Evolutionary conservation across 306 rosid species (phyloP), one percentile per base, ranked within the genome.

Genomic region (Abrus precatorius): DNA sequence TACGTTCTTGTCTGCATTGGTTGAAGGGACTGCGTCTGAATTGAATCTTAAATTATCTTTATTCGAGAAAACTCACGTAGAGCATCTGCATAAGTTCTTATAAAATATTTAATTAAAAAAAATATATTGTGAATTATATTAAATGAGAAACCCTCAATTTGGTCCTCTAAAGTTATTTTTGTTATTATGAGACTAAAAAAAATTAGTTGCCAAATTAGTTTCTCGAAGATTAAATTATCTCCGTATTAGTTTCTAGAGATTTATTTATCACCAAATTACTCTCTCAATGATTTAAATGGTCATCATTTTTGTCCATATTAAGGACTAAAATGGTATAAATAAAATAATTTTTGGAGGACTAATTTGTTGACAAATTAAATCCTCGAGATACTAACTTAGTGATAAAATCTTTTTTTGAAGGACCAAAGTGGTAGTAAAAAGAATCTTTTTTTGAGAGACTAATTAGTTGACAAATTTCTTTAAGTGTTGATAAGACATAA

Each of bases 61-160:
- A 20, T 20, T 20, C 20, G 57, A 38, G 62, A 50, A 52, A n/a
- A 55, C 29, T 70, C 48, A 45, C 65, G 7, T 30, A 9, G 61
- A 61, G 41, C 44, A 50, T 36, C 7, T 60, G 55, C 67, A 66
- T 0, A 77, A 77, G 67, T 67, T 66, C 27, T 80, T 72, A 14
- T 49, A 27, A 12, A 59, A 59, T 48, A n/a, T 49, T 61, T 64
- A 5, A n/a, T 50, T 28, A 12, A 43, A 5, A 74, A 56, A 32
- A 27, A 12, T 3, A 0, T 27, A 55, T 14, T 52, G 69, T 75
- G 47, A 61, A 40, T 49, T 11, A 9, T 50, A 50, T 50, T 5
- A 12, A 9, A 13, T 4, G 13, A 27, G 13, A 4, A 53, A 14
- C 7, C 6, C 8, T 53, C 30, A n/a, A 14, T 53, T 53, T 14